phyloP scores from a whole-genome alignment of 345 rosid genomes.

The Eucalyptus polybractea region DNA sequence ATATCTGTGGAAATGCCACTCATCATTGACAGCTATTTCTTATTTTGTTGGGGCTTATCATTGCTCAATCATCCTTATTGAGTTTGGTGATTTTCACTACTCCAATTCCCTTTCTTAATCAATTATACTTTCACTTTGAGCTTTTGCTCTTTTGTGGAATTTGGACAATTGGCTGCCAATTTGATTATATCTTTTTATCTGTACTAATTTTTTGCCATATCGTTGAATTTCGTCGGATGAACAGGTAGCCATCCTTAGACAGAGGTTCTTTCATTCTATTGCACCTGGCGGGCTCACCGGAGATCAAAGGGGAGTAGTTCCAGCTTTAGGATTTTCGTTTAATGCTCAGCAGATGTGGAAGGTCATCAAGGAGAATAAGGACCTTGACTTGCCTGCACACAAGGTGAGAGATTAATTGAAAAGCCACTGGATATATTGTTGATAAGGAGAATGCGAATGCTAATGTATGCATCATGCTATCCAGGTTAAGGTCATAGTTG shows the following conservation, averaged over 20 bases:
- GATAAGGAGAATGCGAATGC: background rate
- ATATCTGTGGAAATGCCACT: background rate
- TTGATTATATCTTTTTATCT: background rate
- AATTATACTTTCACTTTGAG: background rate
- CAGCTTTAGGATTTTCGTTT: slow-evolving; percentile 50
- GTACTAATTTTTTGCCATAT: background rate
- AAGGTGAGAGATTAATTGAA: slow-evolving; percentile 38
- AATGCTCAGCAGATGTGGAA: slow-evolving; percentile 89
- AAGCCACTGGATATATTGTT: background rate
- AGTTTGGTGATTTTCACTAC: background rate
- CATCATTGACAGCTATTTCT: background rate
- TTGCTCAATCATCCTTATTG: background rate
- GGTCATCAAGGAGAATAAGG: slow-evolving; percentile 90
- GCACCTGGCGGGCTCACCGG: slow-evolving; percentile 97
- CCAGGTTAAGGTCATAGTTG: slow-evolving; percentile 76
- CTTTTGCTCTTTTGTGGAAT: background rate
- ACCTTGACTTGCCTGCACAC: slow-evolving; percentile 83
- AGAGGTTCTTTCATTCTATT: slow-evolving; percentile 71
- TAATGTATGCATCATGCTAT: background rate
- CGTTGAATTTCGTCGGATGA: background rate
- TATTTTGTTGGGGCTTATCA: background rate
- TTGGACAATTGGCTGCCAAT: background rate
- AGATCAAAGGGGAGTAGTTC: slow-evolving; percentile 57
- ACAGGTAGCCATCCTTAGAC: slow-evolving; percentile 79
- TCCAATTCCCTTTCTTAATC: accelerated